Conservation (phyloP, 257 asterid genomes). For the Parsonsia alboflavescens region DNA sequence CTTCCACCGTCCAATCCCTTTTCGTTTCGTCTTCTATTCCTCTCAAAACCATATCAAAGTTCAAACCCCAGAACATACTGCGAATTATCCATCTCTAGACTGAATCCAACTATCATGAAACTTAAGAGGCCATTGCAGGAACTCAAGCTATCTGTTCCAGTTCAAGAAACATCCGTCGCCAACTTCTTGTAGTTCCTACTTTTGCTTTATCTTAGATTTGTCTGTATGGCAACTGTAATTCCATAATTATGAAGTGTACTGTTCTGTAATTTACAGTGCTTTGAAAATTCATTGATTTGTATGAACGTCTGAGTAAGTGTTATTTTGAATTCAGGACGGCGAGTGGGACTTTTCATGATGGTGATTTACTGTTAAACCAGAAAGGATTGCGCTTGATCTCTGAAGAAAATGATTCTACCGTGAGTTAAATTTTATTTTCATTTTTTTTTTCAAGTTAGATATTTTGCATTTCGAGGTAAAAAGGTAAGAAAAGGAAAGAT, state of each 20-base stretch:
- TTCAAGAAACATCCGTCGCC: constrained; percentile 75
- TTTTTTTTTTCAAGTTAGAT: not conserved
- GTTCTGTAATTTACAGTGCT: not conserved
- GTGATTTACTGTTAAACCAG: constrained; percentile 74
- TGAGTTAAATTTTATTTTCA: constrained; percentile 16
- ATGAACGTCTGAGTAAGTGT: not conserved
- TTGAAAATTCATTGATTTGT: not conserved
- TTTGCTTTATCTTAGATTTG: not conserved
- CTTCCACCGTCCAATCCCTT: not conserved
- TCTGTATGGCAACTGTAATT: not conserved
- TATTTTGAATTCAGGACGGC: constrained; percentile 60
- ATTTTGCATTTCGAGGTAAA: not conserved
- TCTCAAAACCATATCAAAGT: not conserved
- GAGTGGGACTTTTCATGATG: constrained; percentile 94
- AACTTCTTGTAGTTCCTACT: constrained; percentile 45
- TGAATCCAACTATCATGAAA: constrained; percentile 42
- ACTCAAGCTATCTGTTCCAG: constrained; percentile 84
- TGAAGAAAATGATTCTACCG: constrained; percentile 55
- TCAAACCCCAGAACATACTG: constrained; percentile 1
- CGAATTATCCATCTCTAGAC: not conserved
- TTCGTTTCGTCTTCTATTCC: not conserved
- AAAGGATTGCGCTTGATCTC: constrained; percentile 80
- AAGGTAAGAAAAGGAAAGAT: not conserved
- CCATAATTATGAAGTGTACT: not conserved
- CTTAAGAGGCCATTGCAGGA: constrained; percentile 75